phyloP scores from a whole-genome alignment of 1,139 yeast genomes.

The Suhomyces yuchorum region DNA sequence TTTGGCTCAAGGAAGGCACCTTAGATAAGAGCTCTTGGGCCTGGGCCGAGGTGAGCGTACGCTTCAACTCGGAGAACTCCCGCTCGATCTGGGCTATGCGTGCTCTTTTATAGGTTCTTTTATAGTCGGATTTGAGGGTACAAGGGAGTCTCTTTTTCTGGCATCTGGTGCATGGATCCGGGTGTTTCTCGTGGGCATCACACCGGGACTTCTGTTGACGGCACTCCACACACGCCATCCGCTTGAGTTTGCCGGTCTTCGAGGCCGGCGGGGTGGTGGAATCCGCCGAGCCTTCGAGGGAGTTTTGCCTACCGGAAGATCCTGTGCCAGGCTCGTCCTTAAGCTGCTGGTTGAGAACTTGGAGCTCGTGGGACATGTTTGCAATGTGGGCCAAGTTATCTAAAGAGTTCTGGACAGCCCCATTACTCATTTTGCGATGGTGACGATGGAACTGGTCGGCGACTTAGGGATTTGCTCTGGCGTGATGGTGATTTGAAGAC shows the following conservation, averaged over 20 bases:
- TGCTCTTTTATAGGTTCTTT: constrained; percentile 86
- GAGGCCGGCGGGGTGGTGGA: constrained; percentile 13
- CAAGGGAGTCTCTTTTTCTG: constrained; percentile 68
- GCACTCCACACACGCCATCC: constrained; percentile 93
- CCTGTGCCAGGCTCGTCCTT: constrained; percentile 18
- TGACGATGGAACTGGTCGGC: background rate
- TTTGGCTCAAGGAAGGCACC: constrained; percentile 29
- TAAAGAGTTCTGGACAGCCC: constrained; percentile 26
- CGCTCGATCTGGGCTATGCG: constrained; percentile 81
- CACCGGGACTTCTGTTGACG: constrained; percentile 92
- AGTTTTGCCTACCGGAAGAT: constrained; percentile 8
- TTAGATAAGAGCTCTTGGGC: constrained; percentile 47
- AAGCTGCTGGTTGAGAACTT: constrained; percentile 32
- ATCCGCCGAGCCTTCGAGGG: constrained; percentile 9
- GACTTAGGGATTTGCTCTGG: background rate
- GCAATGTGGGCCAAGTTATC: constrained; percentile 50
- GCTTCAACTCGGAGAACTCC: constrained; percentile 70
- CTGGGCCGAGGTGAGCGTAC: constrained; percentile 54
- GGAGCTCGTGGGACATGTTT: constrained; percentile 47
- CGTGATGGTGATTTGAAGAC: constrained; percentile 1
- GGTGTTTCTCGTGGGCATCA: constrained; percentile 77
- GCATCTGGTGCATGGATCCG: constrained; percentile 85
- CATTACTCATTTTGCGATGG: constrained; percentile 15
- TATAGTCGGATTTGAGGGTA: constrained; percentile 74
- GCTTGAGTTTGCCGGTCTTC: constrained; percentile 41